phyloP scores from a whole-genome alignment of 768 basidiomycete genomes.

The Boletus tomentosulus region DNA sequence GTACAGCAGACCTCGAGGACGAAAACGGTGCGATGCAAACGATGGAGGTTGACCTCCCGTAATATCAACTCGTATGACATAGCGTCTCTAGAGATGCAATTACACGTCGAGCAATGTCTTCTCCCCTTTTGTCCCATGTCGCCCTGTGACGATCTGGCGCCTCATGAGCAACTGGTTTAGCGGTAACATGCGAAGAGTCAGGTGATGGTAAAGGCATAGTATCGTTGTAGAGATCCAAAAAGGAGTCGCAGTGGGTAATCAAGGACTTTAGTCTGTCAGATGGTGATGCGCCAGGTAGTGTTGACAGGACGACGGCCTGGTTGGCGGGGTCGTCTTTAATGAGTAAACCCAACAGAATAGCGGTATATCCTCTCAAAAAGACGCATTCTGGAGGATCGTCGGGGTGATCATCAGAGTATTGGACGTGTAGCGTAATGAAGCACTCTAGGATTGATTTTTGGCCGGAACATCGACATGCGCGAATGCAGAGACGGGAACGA shows the following conservation, averaged over 20 bases:
- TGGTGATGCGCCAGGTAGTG: slow-evolving; percentile 32
- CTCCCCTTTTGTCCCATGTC: slow-evolving; percentile 33
- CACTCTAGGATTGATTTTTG: slow-evolving; percentile 46
- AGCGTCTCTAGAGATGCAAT: slow-evolving; percentile 48
- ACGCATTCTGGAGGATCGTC: slow-evolving; percentile 35
- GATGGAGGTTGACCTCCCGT: no score
- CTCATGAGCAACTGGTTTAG: slow-evolving; percentile 6
- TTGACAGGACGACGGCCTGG: slow-evolving; percentile 30
- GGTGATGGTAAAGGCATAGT: slow-evolving; percentile 26
- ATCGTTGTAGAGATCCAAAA: slow-evolving; percentile 39
- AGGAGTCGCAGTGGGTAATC: slow-evolving; percentile 36
- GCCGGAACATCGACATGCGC: slow-evolving; percentile 49
- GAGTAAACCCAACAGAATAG: slow-evolving; percentile 64
- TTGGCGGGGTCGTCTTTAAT: slow-evolving; percentile 33
- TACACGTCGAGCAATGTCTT: slow-evolving; percentile 44
- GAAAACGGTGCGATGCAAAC: no score
- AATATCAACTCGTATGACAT: background rate
- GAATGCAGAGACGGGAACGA: slow-evolving; percentile 45
- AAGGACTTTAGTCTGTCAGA: slow-evolving; percentile 31
- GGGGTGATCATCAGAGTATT: slow-evolving; percentile 26
- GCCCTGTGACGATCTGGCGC: slow-evolving; percentile 3
- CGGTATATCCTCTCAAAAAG: slow-evolving; percentile 69
- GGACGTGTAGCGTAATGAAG: slow-evolving; percentile 46
- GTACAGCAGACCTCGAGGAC: no score
- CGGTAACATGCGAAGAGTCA: slow-evolving; percentile 3